phyloP scores from a whole-genome alignment of 768 basidiomycete species.

The Mycena sanguinolenta region DNA sequence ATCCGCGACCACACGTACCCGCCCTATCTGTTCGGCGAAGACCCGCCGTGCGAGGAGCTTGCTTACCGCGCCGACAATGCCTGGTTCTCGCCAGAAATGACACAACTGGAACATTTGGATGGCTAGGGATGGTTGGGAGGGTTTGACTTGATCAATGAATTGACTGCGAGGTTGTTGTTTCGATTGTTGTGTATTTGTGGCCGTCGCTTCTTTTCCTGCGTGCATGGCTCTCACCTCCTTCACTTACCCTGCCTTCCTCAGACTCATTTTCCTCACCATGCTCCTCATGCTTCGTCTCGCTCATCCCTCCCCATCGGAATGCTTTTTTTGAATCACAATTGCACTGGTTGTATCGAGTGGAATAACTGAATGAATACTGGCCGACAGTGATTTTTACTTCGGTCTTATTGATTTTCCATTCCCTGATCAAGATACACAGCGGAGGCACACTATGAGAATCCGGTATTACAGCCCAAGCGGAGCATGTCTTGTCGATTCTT shows the following conservation, averaged over 20 bases:
- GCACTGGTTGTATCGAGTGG: too few species aligned
- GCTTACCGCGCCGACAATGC: conserved; percentile 10
- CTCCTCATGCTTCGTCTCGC: too few species aligned
- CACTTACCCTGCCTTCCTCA: neutral
- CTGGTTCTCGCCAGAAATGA: neutral
- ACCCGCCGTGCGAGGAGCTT: conserved; percentile 6
- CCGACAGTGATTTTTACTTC: too few species aligned
- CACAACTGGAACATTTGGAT: conserved; percentile 10
- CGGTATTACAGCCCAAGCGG: too few species aligned
- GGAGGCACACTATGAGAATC: too few species aligned
- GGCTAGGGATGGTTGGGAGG: neutral
- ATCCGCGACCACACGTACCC: neutral
- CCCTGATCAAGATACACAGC: too few species aligned
- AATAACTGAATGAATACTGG: too few species aligned
- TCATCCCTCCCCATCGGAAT: too few species aligned
- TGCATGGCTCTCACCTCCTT: neutral
- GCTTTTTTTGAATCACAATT: too few species aligned
- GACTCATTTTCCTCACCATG: neutral
- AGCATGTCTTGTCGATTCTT: too few species aligned
- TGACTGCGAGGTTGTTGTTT: neutral
- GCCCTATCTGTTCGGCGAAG: conserved; percentile 21
- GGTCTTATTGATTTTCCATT: too few species aligned
- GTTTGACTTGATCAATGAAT: conserved; percentile 12
- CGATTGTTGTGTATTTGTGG: conserved; percentile 1
- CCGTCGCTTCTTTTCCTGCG: neutral